phyloP scores from a whole-genome alignment of 2,329 filamentous ascomycete genomes.

The Boeremia exigua region DNA sequence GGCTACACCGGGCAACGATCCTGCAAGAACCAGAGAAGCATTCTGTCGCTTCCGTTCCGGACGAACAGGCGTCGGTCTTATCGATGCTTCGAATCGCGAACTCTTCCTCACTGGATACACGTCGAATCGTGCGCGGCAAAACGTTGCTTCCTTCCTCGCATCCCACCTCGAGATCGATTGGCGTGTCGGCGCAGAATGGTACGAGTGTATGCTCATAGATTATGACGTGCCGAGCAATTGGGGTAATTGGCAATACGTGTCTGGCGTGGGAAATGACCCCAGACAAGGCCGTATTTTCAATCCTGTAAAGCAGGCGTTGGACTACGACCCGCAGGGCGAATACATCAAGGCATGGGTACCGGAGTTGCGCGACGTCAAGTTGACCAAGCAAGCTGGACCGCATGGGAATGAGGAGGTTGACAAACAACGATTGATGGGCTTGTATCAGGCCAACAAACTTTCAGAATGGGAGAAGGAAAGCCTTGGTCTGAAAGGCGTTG shows the following conservation, averaged over 20 bases:
- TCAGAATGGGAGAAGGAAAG: slow-evolving; percentile 63
- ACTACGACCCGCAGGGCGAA: slow-evolving; percentile 73
- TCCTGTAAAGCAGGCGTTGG: slow-evolving; percentile 78
- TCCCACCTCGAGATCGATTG: slow-evolving; percentile 80
- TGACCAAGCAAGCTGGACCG: slow-evolving; percentile 26
- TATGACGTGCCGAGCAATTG: slow-evolving; percentile 80
- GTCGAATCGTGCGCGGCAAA: slow-evolving; percentile 76
- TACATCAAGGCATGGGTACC: slow-evolving; percentile 78
- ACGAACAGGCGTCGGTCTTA: slow-evolving; percentile 75
- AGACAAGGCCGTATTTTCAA: slow-evolving; percentile 78
- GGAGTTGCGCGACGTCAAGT: slow-evolving; percentile 64
- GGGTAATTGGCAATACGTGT: slow-evolving; percentile 84
- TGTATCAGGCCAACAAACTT: slow-evolving; percentile 76
- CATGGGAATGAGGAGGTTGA: slow-evolving; percentile 38
- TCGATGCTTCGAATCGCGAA: slow-evolving; percentile 79
- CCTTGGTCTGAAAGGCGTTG: slow-evolving; percentile 62
- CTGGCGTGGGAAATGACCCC: slow-evolving; percentile 81
- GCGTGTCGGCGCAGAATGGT: slow-evolving; percentile 83
- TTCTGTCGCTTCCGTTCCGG: slow-evolving; percentile 69
- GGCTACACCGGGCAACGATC: slow-evolving; percentile 48
- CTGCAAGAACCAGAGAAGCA: slow-evolving; percentile 49
- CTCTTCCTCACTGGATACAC: slow-evolving; percentile 78
- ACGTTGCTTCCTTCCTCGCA: slow-evolving; percentile 75
- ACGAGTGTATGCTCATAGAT: slow-evolving; percentile 75
- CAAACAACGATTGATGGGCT: slow-evolving; percentile 56